Percentiles rank a stretch among this genome's conserved stretches.
Conservation (phyloP, 768 basidiomycete genomes). For the Hydnomerulius pinastri region DNA sequence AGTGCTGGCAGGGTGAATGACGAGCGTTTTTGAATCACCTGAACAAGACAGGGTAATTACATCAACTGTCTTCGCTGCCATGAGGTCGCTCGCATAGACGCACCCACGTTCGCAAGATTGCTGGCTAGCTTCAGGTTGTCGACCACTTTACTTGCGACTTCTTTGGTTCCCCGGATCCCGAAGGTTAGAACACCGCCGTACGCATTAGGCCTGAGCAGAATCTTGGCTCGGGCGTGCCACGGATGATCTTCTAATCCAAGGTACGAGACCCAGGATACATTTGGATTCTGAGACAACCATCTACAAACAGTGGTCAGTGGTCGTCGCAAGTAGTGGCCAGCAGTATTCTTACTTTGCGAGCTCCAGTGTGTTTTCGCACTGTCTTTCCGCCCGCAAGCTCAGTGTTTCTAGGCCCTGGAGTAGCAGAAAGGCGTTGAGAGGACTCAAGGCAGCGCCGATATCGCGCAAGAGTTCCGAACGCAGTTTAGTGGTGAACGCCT, state of each 20-base stretch:
- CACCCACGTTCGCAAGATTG: constrained; percentile 36
- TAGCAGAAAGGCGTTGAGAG: constrained; percentile 73
- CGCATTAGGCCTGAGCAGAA: constrained; percentile 3
- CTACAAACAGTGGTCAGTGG: background rate
- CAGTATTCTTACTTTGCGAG: constrained; percentile 50
- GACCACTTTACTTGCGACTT: constrained; percentile 32
- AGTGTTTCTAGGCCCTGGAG: constrained; percentile 82
- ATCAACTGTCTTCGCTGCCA: background rate
- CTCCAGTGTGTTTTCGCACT: constrained; percentile 67
- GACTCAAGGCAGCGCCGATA: constrained; percentile 64
- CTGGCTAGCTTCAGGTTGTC: constrained; percentile 40
- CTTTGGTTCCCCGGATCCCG: constrained; percentile 1
- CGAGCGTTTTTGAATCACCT: constrained; percentile 78
- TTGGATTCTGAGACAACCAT: constrained; percentile 14
- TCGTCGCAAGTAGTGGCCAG: background rate
- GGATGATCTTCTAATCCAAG: constrained; percentile 11
- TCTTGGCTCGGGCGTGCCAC: constrained; percentile 13
- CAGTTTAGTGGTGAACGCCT: constrained; percentile 68
- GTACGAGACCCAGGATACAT: constrained; percentile 18
- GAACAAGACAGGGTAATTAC: background rate
- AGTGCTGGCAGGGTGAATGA: constrained; percentile 77
- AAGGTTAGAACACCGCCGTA: constrained; percentile 21
- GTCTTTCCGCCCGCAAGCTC: constrained; percentile 68
- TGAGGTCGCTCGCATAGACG: constrained; percentile 4
- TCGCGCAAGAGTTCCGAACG: constrained; percentile 66